Evolutionary conservation across 441 rosid species (phyloP).

Genomic region (Manihot esculenta): DNA sequence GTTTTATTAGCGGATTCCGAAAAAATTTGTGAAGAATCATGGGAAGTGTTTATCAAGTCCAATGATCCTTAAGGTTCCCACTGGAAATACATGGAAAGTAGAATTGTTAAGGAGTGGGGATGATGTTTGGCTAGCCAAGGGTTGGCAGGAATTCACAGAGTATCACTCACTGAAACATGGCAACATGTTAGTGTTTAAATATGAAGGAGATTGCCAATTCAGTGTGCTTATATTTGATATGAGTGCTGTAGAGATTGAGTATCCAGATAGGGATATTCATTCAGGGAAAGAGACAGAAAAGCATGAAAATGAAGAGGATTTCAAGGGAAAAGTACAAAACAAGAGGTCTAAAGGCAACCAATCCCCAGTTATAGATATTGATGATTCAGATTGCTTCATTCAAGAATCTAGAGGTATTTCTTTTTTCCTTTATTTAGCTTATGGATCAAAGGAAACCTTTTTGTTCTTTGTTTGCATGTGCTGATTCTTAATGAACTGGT

Average conservation of each 20-base stretch:
- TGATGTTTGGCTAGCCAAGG: slow-evolving; percentile 11
- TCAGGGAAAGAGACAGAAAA: not conserved
- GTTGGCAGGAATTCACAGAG: slow-evolving; percentile 8
- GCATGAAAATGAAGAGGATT: not conserved
- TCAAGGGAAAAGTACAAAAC: not conserved
- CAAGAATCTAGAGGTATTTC: not conserved
- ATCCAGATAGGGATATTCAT: slow-evolving; percentile 11
- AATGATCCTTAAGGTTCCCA: not conserved
- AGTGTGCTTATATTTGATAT: slow-evolving; percentile 12
- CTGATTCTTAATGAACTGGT: too few relatives aligned
- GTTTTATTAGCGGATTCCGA: slow-evolving; percentile 7
- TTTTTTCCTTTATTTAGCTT: not conserved
- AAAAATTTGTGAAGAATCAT: not conserved
- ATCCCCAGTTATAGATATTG: not conserved
- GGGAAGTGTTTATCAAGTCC: slow-evolving; percentile 1
- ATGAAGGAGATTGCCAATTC: slow-evolving; percentile 8
- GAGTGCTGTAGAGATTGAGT: slow-evolving; percentile 12
- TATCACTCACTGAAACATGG: slow-evolving; percentile 4
- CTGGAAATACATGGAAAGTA: not conserved
- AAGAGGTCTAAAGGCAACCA: not conserved
- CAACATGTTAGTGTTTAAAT: slow-evolving; percentile 6
- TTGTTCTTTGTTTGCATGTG: too few relatives aligned
- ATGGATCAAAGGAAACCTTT: too few relatives aligned
- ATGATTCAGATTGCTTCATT: not conserved
- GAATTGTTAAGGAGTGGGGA: not conserved